Evolutionary conservation across 805 yeast genomes (phyloP).

Genomic region (Ogataea glucozyma): DNA sequence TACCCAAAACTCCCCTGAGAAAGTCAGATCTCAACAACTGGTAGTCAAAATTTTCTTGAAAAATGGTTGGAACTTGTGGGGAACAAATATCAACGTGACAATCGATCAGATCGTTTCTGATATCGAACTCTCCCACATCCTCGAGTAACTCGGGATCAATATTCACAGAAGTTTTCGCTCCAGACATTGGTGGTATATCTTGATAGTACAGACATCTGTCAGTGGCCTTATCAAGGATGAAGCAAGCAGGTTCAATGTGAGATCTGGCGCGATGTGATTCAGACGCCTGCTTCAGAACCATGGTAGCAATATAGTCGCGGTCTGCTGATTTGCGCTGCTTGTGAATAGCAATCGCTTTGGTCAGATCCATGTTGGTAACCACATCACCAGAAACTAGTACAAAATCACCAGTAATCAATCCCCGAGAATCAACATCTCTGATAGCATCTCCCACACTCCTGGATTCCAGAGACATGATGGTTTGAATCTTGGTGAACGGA

Average conservation of each 20-base stretch:
- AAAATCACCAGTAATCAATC: conserved; percentile 87
- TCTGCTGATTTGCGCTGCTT: conserved; percentile 69
- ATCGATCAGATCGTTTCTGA: conserved; percentile 92
- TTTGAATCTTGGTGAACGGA: conserved; percentile 75
- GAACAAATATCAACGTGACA: conserved; percentile 96
- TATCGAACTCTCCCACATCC: conserved; percentile 69
- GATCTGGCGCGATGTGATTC: conserved; percentile 85
- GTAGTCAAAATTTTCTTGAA: conserved; percentile 95
- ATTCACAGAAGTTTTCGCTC: conserved; percentile 51
- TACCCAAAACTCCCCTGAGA: conserved; percentile 84
- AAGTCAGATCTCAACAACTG: conserved; percentile 85
- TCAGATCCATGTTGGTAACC: conserved; percentile 85
- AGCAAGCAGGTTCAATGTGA: conserved; percentile 78
- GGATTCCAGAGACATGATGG: conserved; percentile 82
- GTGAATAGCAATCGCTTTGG: conserved; percentile 72
- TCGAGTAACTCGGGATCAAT: conserved; percentile 85
- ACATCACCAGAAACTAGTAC: conserved; percentile 91
- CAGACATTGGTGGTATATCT: conserved; percentile 58
- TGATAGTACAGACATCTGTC: conserved; percentile 84
- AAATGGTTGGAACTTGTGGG: conserved; percentile 90
- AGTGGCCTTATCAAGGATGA: conserved; percentile 72
- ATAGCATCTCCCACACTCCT: conserved; percentile 95
- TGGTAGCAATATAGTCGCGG: conserved; percentile 90
- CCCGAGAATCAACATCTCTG: conserved; percentile 92
- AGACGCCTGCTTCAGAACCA: conserved; percentile 85